Base-by-base conservation (phyloP, 805 yeast genomes). In the Metschnikowia proteae region DNA sequence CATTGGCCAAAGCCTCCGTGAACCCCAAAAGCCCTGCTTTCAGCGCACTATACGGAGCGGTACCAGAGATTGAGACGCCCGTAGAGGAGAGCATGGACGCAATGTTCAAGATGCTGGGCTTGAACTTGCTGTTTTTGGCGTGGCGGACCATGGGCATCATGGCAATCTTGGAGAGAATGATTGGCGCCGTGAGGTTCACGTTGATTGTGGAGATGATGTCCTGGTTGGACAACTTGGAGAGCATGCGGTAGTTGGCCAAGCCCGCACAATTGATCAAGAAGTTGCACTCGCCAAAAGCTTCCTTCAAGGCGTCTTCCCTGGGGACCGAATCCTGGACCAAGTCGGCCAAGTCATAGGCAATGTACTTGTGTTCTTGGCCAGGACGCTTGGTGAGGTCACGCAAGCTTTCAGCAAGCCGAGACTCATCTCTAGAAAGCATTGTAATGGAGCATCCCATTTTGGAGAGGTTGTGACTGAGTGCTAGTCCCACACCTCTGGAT, bases 11-110 rank as follows among this genome's bases (percentile, higher is more conserved):
- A 0, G 83, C 63, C 39, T 70, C 65, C 0, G 89, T 78, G 56
- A 88, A 81, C 3, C 84, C 84, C 42, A 78, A 65, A 3, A 88
- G 58, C 0, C 89, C 96, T 0, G 84, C 82, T 60, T 88, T 88
- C 46, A 85, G 70, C 0, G 90, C 86, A 0, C 84, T 68, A 56
- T 88, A 88, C 0, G 83, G 83, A 0, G 81, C 53, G 0, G 89
- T 75, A 1, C 95, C 95, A 3, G 77, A 74, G 0, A 70, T 52
- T 1, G 57, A 52, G 4, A 55, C 43, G 8, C 62, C 61, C 0
- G 73, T 67, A 3, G 68, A 39, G 0, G 85, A 80, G 23, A 88
- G 66, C 6, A 84, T 74, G 0, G 95, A 86, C 2, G 92, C 79
- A 0, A 88, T 65, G 59, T 85, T 87, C 30, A 88, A 59, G 10